Percentiles rank a stretch among this genome's conserved stretches.
These are phyloP conservation scores for Diutina pseudorugosa DNA, from an alignment of 1,139 yeast species.

Conservation along the genomic window DNA sequence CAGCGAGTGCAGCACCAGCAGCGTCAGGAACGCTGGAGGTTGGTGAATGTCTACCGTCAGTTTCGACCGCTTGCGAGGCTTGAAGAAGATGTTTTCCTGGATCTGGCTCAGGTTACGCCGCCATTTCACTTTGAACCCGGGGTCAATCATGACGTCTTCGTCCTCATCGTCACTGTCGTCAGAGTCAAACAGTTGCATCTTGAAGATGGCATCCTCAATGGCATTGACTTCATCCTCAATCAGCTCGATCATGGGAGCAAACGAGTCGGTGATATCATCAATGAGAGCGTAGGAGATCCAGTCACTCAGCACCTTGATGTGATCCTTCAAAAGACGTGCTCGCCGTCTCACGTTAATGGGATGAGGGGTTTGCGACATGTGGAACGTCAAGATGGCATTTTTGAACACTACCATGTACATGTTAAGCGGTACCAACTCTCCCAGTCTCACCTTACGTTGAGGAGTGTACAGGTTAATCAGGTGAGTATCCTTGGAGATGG, in stretches of 20 bases:
- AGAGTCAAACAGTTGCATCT: conserved; percentile 62
- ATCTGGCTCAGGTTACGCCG: conserved; percentile 2
- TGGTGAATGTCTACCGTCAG: conserved; percentile 24
- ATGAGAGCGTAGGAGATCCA: conserved; percentile 96
- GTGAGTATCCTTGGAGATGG: background rate
- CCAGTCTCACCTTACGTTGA: conserved; percentile 32
- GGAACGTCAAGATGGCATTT: conserved; percentile 87
- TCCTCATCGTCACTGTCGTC: conserved; percentile 26
- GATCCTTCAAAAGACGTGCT: conserved; percentile 77
- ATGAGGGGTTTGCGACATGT: conserved; percentile 90
- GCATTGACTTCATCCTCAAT: conserved; percentile 87
- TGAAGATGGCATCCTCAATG: conserved; percentile 81
- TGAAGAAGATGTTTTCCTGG: conserved; percentile 11
- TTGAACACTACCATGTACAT: conserved; percentile 88
- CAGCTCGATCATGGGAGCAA: conserved; percentile 90
- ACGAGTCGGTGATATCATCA: conserved; percentile 94
- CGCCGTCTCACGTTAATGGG: conserved; percentile 92
- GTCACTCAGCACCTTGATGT: conserved; percentile 81
- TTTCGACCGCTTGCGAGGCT: conserved; percentile 25
- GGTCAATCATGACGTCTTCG: conserved; percentile 12
- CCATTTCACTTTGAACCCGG: background rate
- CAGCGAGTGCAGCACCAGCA: background rate
- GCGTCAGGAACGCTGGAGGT: conserved; percentile 6
- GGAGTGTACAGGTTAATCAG: background rate
- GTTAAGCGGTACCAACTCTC: conserved; percentile 80